Evolutionary conservation across 345 rosid species (phyloP).

Genomic region (Aquilaria sinensis): DNA sequence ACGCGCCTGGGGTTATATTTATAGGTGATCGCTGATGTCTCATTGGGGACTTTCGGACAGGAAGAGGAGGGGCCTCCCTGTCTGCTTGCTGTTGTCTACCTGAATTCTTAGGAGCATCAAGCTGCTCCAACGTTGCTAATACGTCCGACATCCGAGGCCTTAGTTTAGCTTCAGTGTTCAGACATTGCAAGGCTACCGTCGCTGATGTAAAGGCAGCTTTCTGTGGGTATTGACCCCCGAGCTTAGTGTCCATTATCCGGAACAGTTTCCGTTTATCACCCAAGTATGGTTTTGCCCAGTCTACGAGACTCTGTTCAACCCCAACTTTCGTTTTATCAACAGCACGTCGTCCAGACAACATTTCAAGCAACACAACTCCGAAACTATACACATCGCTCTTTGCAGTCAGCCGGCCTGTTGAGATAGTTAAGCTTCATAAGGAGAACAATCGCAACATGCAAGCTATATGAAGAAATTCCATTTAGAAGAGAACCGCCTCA

Average conservation of each 20-base stretch:
- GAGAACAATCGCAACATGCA: background rate
- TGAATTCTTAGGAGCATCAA: slow-evolving; percentile 40
- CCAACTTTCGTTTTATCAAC: slow-evolving; percentile 83
- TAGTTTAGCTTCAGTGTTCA: slow-evolving; percentile 50
- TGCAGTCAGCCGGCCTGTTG: slow-evolving; percentile 80
- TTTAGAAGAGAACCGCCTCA: background rate
- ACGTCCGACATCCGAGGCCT: slow-evolving; percentile 93
- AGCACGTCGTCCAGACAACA: slow-evolving; percentile 84
- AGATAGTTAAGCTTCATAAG: slow-evolving; percentile 18
- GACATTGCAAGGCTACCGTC: slow-evolving; percentile 66
- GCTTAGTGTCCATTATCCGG: slow-evolving; percentile 88
- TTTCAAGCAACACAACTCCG: slow-evolving; percentile 89
- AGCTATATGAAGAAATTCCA: background rate
- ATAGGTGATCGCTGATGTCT: slow-evolving; percentile 50
- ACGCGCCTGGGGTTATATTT: slow-evolving; percentile 46
- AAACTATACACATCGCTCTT: slow-evolving; percentile 97
- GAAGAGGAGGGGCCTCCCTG: slow-evolving; percentile 21
- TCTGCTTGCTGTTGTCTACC: slow-evolving; percentile 27
- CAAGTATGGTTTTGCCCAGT: slow-evolving; percentile 92
- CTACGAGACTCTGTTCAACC: slow-evolving; percentile 80
- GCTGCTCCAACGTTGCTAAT: slow-evolving; percentile 52
- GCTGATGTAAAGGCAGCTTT: slow-evolving; percentile 81
- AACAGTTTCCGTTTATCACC: slow-evolving; percentile 82
- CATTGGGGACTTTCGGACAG: slow-evolving; percentile 48
- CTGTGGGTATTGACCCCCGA: slow-evolving; percentile 96